Evolutionary conservation across 2,329 filamentous ascomycete genomes (phyloP).

Genomic region (Alternaria panax): DNA sequence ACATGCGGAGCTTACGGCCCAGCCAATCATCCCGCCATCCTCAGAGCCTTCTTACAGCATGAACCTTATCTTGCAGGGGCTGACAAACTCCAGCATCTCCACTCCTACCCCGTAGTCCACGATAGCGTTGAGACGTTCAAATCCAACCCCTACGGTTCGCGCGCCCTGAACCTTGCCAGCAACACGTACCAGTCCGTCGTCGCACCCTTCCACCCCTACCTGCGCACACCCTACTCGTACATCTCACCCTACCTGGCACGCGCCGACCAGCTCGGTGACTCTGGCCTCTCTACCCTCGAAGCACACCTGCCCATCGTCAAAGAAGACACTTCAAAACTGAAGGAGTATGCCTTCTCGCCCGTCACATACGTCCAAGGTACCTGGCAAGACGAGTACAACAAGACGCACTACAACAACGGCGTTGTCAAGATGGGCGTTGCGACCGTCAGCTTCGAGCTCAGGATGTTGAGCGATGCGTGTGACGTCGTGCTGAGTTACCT

Average conservation of each 20-base stretch:
- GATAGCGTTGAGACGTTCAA: slow-evolving; percentile 82
- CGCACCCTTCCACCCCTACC: slow-evolving; percentile 78
- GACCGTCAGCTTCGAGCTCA: slow-evolving; percentile 50
- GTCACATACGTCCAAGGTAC: slow-evolving; percentile 48
- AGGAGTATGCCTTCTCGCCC: slow-evolving; percentile 44
- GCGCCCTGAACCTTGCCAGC: slow-evolving; percentile 77
- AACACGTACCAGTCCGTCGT: slow-evolving; percentile 78
- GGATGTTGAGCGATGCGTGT: slow-evolving; percentile 46
- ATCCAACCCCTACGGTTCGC: slow-evolving; percentile 81
- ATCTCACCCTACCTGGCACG: slow-evolving; percentile 84
- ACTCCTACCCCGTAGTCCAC: slow-evolving; percentile 82
- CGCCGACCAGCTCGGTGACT: slow-evolving; percentile 67
- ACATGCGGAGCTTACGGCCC: slow-evolving; percentile 7
- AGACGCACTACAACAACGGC: slow-evolving; percentile 47
- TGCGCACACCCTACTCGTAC: slow-evolving; percentile 80
- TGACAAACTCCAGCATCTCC: slow-evolving; percentile 70
- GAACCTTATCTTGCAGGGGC: neutral
- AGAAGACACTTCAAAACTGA: slow-evolving; percentile 56
- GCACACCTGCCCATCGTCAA: slow-evolving; percentile 55
- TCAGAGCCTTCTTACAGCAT: slow-evolving; percentile 6
- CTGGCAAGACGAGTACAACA: slow-evolving; percentile 51
- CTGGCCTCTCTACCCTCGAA: slow-evolving; percentile 48
- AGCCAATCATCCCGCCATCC: slow-evolving; percentile 18
- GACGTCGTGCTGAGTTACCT: slow-evolving; percentile 40
- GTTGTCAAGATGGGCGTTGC: slow-evolving; percentile 48